Percentiles rank a stretch among this genome's conserved stretches.
These are phyloP conservation scores for Dactylellina haptotyla DNA, from an alignment of 2,329 filamentous ascomycete species.

Conservation along the genomic window DNA sequence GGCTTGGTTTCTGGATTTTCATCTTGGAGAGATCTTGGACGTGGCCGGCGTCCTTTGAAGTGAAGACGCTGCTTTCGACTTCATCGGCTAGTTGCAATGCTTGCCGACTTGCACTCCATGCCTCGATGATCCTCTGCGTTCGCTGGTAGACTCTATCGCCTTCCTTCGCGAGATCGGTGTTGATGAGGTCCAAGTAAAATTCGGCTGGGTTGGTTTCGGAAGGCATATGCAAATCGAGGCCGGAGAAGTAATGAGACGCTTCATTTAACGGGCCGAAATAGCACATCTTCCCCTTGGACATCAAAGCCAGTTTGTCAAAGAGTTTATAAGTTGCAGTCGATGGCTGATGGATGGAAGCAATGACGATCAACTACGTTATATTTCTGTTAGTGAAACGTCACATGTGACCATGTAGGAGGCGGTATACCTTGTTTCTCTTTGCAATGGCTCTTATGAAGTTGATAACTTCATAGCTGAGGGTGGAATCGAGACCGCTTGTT, in stretches of 20 bases:
- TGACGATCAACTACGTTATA: constrained; percentile 62
- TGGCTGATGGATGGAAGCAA: constrained; percentile 72
- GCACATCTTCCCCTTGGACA: constrained; percentile 67
- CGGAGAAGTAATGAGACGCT: constrained; percentile 66
- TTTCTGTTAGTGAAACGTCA: constrained; percentile 68
- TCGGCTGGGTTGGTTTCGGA: constrained; percentile 65
- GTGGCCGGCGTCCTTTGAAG: constrained; percentile 54
- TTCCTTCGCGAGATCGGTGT: constrained; percentile 69
- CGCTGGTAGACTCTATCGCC: not conserved
- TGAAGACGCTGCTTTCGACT: constrained; percentile 57
- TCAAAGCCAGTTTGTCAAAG: constrained; percentile 69
- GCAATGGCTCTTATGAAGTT: constrained; percentile 71
- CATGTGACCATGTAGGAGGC: not conserved
- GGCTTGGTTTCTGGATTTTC: constrained; percentile 61
- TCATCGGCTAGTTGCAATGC: constrained; percentile 61
- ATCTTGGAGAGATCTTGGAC: constrained; percentile 60
- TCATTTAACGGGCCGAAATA: constrained; percentile 69
- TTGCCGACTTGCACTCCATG: not conserved
- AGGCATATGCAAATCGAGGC: constrained; percentile 65
- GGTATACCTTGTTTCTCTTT: constrained; percentile 66
- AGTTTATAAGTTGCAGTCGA: constrained; percentile 68
- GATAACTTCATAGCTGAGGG: constrained; percentile 71
- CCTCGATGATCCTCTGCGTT: not conserved
- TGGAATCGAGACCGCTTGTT: constrained; percentile 69
- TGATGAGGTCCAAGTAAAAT: constrained; percentile 76